Conservation (phyloP, 805 yeast species). For the Metschnikowia dekortorum region DNA sequence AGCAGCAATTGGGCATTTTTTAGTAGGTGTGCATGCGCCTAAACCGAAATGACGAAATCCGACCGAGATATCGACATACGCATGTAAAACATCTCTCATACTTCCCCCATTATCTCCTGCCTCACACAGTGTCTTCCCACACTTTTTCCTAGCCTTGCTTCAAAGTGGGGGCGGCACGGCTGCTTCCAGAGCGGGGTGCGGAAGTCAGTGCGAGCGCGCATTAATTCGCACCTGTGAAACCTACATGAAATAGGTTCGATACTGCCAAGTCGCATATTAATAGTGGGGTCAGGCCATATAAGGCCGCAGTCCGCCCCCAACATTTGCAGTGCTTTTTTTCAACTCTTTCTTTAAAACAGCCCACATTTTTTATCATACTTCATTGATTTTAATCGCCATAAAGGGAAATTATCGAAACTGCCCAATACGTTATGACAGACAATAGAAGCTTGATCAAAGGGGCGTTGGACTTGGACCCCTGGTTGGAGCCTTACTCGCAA, state of each 20-base stretch:
- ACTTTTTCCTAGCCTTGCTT: neutral
- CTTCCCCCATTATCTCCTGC: neutral
- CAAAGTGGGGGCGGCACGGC: neutral
- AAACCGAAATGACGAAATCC: neutral
- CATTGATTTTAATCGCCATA: neutral
- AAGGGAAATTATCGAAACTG: neutral
- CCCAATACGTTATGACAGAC: neutral
- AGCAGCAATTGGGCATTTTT: neutral
- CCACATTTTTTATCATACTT: neutral
- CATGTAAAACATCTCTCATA: neutral
- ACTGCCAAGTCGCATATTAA: conserved; percentile 1
- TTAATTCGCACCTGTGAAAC: conserved; percentile 1
- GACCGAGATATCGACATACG: neutral
- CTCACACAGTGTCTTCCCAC: neutral
- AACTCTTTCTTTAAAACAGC: neutral
- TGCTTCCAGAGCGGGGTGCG: neutral
- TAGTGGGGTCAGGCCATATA: conserved; percentile 2
- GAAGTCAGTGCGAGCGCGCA: neutral
- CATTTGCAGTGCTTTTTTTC: neutral
- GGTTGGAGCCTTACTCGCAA: conserved; percentile 74
- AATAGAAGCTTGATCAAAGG: conserved; percentile 37
- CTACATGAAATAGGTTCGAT: conserved; percentile 1
- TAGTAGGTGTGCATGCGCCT: neutral
- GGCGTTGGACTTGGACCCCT: conserved; percentile 75
- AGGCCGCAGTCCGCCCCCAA: conserved; percentile 4